These are phyloP conservation scores for Globisporangium radiosum DNA, from an alignment of 352 stramenopile species.

Conservation along the genomic window DNA sequence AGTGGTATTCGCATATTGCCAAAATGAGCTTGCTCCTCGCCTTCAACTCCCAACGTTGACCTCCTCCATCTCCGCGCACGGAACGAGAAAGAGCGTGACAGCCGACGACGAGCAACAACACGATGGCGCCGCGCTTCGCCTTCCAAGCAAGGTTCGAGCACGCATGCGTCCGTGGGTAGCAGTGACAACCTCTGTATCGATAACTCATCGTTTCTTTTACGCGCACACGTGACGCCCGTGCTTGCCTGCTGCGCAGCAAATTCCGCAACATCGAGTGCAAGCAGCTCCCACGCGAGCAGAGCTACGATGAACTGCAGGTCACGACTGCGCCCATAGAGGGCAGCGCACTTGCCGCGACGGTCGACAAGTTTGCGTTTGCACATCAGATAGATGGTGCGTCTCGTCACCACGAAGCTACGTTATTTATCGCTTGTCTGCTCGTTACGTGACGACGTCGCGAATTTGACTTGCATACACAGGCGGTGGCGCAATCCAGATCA, in stretches of 20 bases:
- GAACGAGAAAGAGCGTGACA: no score
- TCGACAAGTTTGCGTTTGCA: slow-evolving; percentile 47
- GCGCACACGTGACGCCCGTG: not conserved
- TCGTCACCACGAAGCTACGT: not conserved
- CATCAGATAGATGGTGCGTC: slow-evolving; percentile 51
- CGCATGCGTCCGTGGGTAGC: not conserved
- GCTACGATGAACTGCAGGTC: slow-evolving; percentile 66
- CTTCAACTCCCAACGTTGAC: no score
- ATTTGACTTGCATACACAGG: slow-evolving; percentile 9
- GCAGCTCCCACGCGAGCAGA: slow-evolving; percentile 35
- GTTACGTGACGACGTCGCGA: not conserved
- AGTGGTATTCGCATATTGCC: no score
- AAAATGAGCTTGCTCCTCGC: no score
- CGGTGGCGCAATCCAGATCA: slow-evolving; percentile 57
- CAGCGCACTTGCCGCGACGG: slow-evolving; percentile 35
- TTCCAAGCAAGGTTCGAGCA: slow-evolving; percentile 33
- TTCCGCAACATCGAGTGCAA: slow-evolving; percentile 76
- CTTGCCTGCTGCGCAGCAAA: slow-evolving; percentile 36
- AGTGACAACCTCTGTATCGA: no score
- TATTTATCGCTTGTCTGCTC: not conserved
- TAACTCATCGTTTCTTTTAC: no score
- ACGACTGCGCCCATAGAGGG: slow-evolving; percentile 32
- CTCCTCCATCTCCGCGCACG: no score
- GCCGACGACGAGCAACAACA: no score
- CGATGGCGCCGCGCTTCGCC: slow-evolving; percentile 43